Evolutionary conservation across 257 asterid species (phyloP).

Genomic region (Ilex asprella): DNA sequence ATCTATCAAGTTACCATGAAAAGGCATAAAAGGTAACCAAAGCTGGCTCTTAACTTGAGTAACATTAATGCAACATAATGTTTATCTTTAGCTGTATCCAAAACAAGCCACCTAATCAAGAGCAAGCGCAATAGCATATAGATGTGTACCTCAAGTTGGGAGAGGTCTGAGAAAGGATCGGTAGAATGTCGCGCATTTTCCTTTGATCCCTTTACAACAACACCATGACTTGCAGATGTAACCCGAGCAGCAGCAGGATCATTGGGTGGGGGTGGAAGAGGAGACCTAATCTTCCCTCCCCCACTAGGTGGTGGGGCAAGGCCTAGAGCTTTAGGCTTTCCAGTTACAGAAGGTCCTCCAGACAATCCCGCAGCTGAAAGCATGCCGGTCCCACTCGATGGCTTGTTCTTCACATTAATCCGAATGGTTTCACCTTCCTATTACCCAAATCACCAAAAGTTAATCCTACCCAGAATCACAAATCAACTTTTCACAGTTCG

Average conservation of each 20-base stretch:
- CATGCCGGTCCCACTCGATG: slow-evolving; percentile 82
- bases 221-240: slow-evolving; percentile 25
- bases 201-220: slow-evolving; percentile 29
- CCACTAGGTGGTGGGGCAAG: slow-evolving; percentile 89
- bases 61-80: too few species aligned
- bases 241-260: slow-evolving; percentile 55
- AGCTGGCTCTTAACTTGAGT: too few species aligned
- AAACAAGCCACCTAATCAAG: too few species aligned
- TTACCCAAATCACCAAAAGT: slow-evolving; percentile 15
- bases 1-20: background rate
- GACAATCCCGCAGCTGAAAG: slow-evolving; percentile 76
- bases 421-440: slow-evolving; percentile 98
- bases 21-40: background rate
- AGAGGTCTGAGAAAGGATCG: slow-evolving; percentile 67
- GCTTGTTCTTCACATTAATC: slow-evolving; percentile 80
- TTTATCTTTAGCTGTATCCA: too few species aligned
- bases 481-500: background rate
- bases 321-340: slow-evolving; percentile 47
- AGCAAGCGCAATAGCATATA: background rate
- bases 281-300: slow-evolving; percentile 60
- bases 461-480: background rate
- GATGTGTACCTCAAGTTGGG: slow-evolving; percentile 69
- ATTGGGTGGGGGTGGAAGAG: slow-evolving; percentile 95
- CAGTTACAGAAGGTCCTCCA: slow-evolving; percentile 43
- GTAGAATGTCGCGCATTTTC: slow-evolving; percentile 39